Evolutionary conservation across 768 basidiomycete species (phyloP), one percentile per base, ranked within the genome.

Genomic region (Pisolithus tinctorius): DNA sequence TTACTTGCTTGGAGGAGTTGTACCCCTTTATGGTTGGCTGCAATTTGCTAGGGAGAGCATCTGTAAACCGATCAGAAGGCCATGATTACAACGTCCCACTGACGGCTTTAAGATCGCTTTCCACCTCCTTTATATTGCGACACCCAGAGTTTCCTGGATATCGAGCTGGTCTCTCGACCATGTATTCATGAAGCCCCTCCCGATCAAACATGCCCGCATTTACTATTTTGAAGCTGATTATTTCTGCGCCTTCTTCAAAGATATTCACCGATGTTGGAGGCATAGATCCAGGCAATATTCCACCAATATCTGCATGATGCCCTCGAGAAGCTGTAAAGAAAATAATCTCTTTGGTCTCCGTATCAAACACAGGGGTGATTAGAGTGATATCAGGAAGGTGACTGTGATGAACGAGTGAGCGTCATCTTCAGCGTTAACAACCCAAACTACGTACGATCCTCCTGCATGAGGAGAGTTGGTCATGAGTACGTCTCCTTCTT

Each of bases 321-420:
- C 91, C 93, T 47, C 94, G 79, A 11, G 92, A 93, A 13, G 93
- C 94, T 7, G 92, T 93, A 61, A 92, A 93, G 72, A 93, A 93
- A 49, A 93, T 89, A 60, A 93, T 90, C 58, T 89, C 78, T 14
- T 77, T 69, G 20, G 76, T 70, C 14, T 74, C 60, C 50, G 82
- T 73, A 54, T 74, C 71, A 69, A 97, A 96, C 23, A 95, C 93
- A 16, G 94, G 94, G 0, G 88, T 92, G 67, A 96, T 94, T 61
- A 94, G 78, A 6, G 94, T 97, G 50, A 95, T 91, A 67, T 96
- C 94, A 0, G 87, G 87, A 34, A 90, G 71, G 60, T 89, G 87
- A 1, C 79, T 80, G 13, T 48, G n/a, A 45, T 8, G 30, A 34
- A 9, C 10, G 25, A 11, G 27, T 36, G 13, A 34, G n/a, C 1